A percentile compares a stretch with the other conserved stretches of the same genome.
These are phyloP conservation scores for Epichloe glyceriae DNA, from an alignment of 2,329 filamentous ascomycete species.

Conservation along the genomic window DNA sequence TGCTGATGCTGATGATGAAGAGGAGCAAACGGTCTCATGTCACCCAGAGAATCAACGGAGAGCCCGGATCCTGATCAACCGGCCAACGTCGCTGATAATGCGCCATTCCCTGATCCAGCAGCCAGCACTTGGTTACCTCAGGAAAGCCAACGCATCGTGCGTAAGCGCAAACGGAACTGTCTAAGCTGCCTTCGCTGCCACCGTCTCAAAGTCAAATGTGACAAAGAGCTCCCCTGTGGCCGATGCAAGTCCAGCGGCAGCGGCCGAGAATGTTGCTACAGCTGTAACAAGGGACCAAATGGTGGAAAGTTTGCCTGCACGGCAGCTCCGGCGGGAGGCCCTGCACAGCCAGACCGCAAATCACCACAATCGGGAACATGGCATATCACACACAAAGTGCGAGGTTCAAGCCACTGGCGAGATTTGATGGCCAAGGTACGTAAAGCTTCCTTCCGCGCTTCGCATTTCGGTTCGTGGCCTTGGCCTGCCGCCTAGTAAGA, in stretches of 20 bases:
- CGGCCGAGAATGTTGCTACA: slow-evolving; percentile 23
- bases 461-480: too few relatives aligned
- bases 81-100: slow-evolving; percentile 5
- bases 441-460: neutral
- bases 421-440: slow-evolving; percentile 24
- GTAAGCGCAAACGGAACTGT: slow-evolving; percentile 24
- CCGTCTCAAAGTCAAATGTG: slow-evolving; percentile 25
- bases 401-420: slow-evolving; percentile 23
- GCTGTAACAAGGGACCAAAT: slow-evolving; percentile 23
- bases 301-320: slow-evolving; percentile 22
- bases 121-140: neutral
- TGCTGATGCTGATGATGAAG: neutral
- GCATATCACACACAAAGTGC: slow-evolving; percentile 21
- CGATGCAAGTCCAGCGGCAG: slow-evolving; percentile 22
- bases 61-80: slow-evolving; percentile 13
- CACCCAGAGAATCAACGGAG: slow-evolving; percentile 16
- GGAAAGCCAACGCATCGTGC: slow-evolving; percentile 14
- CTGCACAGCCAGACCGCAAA: slow-evolving; percentile 11
- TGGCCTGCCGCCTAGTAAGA: too few relatives aligned
- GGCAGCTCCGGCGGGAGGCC: slow-evolving; percentile 13
- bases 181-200: slow-evolving; percentile 23
- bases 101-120: slow-evolving; percentile 1
- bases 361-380: slow-evolving; percentile 18
- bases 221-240: slow-evolving; percentile 23
- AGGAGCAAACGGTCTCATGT: slow-evolving; percentile 16